A percentile compares a stretch with the other conserved stretches of the same genome.
These are phyloP conservation scores for Trichothecium sympodiale DNA, from an alignment of 2,329 filamentous ascomycete species.

Conservation along the genomic window DNA sequence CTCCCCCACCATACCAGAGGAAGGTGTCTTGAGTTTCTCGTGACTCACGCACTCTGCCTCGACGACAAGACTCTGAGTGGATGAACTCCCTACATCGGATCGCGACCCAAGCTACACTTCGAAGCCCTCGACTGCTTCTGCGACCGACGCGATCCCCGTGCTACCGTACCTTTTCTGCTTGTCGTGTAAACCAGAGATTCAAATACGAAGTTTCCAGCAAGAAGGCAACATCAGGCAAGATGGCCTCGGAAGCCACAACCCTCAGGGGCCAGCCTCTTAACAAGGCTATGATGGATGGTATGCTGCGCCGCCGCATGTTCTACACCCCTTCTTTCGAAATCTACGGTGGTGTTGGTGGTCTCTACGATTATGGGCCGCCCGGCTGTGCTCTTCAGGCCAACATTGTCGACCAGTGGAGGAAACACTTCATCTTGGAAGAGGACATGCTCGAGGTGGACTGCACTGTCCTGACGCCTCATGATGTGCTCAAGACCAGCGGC, in stretches of 20 bases:
- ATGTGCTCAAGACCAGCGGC: constrained; percentile 88
- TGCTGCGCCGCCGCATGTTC: constrained; percentile 83
- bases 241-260: constrained; percentile 54
- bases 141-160: not conserved
- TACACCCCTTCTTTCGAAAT: constrained; percentile 95
- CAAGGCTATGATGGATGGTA: constrained; percentile 66
- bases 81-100: constrained; percentile 12
- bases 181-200: not conserved
- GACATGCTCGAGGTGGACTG: constrained; percentile 95
- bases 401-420: constrained; percentile 80
- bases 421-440: constrained; percentile 86
- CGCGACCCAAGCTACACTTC: not conserved
- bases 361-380: constrained; percentile 89
- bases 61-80: constrained; percentile 9
- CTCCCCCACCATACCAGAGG: constrained; percentile 12
- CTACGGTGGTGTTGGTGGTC: constrained; percentile 78
- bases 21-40: constrained; percentile 12
- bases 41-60: constrained; percentile 15
- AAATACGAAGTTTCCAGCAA: constrained; percentile 3
- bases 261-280: constrained; percentile 87
- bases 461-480: constrained; percentile 84
- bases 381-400: constrained; percentile 80
- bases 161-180: not conserved
- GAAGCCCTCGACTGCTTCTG: not conserved
- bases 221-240: constrained; percentile 13